phyloP scores from a whole-genome alignment of 2,329 filamentous ascomycete species.

The Verticillium dahliae region DNA sequence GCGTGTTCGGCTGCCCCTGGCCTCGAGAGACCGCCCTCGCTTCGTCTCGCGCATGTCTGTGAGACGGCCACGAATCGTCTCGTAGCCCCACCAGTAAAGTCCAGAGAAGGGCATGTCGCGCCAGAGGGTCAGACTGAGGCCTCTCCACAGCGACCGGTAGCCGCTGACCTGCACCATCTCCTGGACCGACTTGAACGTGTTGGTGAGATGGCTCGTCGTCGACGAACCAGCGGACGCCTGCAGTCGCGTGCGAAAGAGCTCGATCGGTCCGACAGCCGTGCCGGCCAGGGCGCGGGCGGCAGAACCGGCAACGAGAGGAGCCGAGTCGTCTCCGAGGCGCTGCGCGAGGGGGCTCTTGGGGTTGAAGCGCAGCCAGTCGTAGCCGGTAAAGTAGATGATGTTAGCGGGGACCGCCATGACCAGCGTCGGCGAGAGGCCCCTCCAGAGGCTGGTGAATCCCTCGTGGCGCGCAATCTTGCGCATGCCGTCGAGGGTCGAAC shows the following conservation, averaged over 20 bases:
- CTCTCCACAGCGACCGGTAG: slow-evolving; percentile 81
- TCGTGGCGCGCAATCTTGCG: slow-evolving; percentile 94
- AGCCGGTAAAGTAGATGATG: slow-evolving; percentile 97
- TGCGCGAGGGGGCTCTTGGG: slow-evolving; percentile 63
- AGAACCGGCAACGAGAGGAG: slow-evolving; percentile 75
- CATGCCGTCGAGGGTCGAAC: slow-evolving; percentile 84
- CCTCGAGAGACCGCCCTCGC: slow-evolving; percentile 32
- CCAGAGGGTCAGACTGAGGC: slow-evolving; percentile 87
- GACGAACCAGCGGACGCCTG: slow-evolving; percentile 63
- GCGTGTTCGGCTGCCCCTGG: slow-evolving; percentile 29
- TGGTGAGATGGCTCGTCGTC: slow-evolving; percentile 63
- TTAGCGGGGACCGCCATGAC: slow-evolving; percentile 93
- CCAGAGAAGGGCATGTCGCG: slow-evolving; percentile 95
- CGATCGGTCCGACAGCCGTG: slow-evolving; percentile 78
- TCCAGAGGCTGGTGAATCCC: slow-evolving; percentile 79
- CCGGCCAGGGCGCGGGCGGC: slow-evolving; percentile 75
- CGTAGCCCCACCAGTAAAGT: slow-evolving; percentile 98
- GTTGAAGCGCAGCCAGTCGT: slow-evolving; percentile 85
- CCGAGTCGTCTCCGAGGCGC: slow-evolving; percentile 59
- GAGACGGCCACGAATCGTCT: slow-evolving; percentile 67
- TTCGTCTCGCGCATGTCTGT: slow-evolving; percentile 58
- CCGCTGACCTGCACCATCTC: slow-evolving; percentile 75
- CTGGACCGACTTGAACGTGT: slow-evolving; percentile 69
- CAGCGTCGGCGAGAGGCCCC: slow-evolving; percentile 87
- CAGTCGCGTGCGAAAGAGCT: slow-evolving; percentile 88